These are phyloP conservation scores for Phoma sp. DNA, from an alignment of 2,329 filamentous ascomycete genomes.

Conservation along the genomic window DNA sequence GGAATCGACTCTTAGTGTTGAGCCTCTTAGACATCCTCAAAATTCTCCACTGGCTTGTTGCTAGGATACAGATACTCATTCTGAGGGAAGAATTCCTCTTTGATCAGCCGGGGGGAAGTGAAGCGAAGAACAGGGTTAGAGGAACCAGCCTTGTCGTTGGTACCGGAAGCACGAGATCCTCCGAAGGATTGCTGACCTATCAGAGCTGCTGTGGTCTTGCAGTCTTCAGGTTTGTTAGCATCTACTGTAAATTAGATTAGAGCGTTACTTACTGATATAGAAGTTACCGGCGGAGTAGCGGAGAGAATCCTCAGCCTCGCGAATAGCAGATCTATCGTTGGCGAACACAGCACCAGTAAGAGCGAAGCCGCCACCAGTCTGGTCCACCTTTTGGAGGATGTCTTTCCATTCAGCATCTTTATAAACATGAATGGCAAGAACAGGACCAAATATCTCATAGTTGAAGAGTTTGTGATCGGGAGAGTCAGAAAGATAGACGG, in stretches of 20 bases:
- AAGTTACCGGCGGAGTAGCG: constrained; percentile 79
- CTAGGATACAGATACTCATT: constrained; percentile 58
- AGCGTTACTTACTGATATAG: constrained; percentile 65
- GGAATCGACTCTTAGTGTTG: constrained; percentile 1
- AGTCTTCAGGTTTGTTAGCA: constrained; percentile 25
- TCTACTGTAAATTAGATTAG: background rate
- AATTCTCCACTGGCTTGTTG: constrained; percentile 41
- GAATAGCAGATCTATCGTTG: constrained; percentile 66
- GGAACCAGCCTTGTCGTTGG: constrained; percentile 62
- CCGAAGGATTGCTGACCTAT: constrained; percentile 58
- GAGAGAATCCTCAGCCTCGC: constrained; percentile 71
- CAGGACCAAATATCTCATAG: constrained; percentile 80
- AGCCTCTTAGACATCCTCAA: constrained; percentile 2
- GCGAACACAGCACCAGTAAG: constrained; percentile 79
- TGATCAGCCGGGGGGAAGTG: constrained; percentile 59
- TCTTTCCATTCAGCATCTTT: constrained; percentile 64
- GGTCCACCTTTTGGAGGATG: constrained; percentile 63
- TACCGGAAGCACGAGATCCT: constrained; percentile 59
- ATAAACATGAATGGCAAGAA: constrained; percentile 78
- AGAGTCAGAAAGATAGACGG: constrained; percentile 75
- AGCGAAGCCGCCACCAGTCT: constrained; percentile 72
- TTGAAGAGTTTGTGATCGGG: constrained; percentile 74
- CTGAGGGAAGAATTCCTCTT: constrained; percentile 59
- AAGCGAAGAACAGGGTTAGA: constrained; percentile 58
- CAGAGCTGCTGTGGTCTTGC: constrained; percentile 43